Percentiles rank a stretch among this genome's conserved stretches.
These are phyloP conservation scores for Fusarium verticillioides DNA, from an alignment of 2,329 filamentous ascomycete genomes.

Conservation along the genomic window DNA sequence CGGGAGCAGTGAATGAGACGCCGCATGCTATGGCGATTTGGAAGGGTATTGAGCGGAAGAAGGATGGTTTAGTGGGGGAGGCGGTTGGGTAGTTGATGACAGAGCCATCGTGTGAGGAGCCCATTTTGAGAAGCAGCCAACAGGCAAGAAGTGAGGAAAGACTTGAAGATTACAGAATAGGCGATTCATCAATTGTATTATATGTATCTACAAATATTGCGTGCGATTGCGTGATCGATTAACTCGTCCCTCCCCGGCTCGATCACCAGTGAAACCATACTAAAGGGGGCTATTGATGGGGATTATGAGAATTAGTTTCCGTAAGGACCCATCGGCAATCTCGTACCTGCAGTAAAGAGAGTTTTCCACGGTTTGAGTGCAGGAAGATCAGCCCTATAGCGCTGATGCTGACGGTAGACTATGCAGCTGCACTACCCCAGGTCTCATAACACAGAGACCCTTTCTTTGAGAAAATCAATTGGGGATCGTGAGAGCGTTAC, in stretches of 20 bases:
- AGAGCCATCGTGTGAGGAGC: constrained; percentile 8
- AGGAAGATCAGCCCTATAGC: background rate
- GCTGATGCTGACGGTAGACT: background rate
- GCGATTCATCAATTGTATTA: background rate
- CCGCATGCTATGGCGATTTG: constrained; percentile 34
- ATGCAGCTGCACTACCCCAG: background rate
- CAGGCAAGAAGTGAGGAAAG: too few species aligned
- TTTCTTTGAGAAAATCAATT: too few species aligned
- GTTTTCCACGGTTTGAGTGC: background rate
- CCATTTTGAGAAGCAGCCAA: background rate
- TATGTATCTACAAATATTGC: background rate
- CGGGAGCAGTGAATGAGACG: constrained; percentile 40
- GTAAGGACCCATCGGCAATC: background rate
- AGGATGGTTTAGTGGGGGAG: background rate
- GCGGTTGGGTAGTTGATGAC: background rate
- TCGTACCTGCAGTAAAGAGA: constrained; percentile 15
- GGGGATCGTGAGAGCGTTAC: fast-evolving
- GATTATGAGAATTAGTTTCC: background rate
- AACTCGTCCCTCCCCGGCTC: background rate
- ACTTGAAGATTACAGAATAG: background rate
- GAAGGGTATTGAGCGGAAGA: constrained; percentile 33
- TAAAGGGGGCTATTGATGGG: constrained; percentile 1
- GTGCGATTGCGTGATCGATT: constrained; percentile 25
- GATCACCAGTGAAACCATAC: constrained; percentile 1
- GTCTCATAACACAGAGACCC: fast-evolving